These are phyloP conservation scores for Trichoderma atrobrunneum DNA, from an alignment of 2,329 filamentous ascomycete genomes.

Conservation along the genomic window DNA sequence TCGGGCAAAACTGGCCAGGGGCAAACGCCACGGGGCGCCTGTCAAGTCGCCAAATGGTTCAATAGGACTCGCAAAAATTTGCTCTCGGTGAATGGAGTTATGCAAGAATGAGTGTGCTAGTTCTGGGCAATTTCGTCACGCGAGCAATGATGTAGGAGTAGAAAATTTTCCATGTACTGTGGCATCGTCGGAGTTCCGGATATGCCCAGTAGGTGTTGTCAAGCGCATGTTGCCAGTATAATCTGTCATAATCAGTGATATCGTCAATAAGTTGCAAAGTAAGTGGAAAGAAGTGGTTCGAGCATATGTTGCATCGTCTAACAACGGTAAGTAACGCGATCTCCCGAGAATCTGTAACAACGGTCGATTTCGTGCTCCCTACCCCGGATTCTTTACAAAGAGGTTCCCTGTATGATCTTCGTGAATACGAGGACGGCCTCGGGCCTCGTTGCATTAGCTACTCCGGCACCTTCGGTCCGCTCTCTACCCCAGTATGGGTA, in stretches of 20 bases:
- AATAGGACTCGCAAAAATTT: not conserved
- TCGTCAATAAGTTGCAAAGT: not conserved
- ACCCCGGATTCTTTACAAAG: not conserved
- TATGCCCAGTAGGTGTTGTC: not conserved
- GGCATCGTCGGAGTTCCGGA: not conserved
- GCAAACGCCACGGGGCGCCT: constrained; percentile 12
- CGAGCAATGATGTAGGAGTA: not conserved
- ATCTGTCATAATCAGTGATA: not conserved
- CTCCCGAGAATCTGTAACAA: not conserved
- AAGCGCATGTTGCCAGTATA: not conserved
- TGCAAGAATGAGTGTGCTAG: not conserved
- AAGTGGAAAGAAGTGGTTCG: not conserved
- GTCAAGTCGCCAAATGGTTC: not conserved
- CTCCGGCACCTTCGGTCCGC: constrained; percentile 7
- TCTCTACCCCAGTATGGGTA: not conserved
- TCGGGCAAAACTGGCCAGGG: not conserved
- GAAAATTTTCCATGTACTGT: not conserved
- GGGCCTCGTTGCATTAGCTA: constrained; percentile 13
- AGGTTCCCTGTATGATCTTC: constrained; percentile 10
- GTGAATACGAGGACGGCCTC: not conserved
- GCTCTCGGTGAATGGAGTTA: not conserved
- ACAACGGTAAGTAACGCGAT: not conserved
- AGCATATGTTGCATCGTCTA: not conserved
- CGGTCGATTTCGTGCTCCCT: not conserved
- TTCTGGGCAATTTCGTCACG: not conserved